Evolutionary conservation across 305 asterid genomes (phyloP), one percentile per base, ranked within the genome.

Genomic region (Euphrasia arctica): DNA sequence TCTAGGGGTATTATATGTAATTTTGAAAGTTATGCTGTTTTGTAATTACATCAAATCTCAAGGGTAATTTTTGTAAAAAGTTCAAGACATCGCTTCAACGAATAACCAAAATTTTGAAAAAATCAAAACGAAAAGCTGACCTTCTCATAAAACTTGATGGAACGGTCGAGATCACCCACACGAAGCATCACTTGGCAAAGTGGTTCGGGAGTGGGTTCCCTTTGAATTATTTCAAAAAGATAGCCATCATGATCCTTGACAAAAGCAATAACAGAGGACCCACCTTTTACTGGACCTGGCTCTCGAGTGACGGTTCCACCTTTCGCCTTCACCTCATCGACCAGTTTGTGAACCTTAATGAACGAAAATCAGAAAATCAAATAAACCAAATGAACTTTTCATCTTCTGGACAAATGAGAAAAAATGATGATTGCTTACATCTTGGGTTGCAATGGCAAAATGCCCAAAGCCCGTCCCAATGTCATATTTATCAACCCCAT

Each of bases 101-200:
- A 4, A 47, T 36, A 64, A 47, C 11, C 14, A 27, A 25, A 31
- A 57, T 29, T 45, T 63, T 55, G 60, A 25, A 67, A 32, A 45
- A 0, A 25, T 25, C 59, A 18, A 60, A 58, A 52, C 25, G 41
- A 49, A 65, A 25, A 48, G 55, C 61, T 66, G 54, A 92, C 98
- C 98, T 87, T 89, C 80, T 89, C 97, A 67, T 92, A 92, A 68
- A 92, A 92, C 72, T 85, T 87, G 79, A 89, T 84, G 14, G 98
- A 82, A 50, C 95, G 97, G 12, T 89, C 98, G 57, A 92, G 93
- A 79, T 89, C 96, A 64, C 98, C 98, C 67, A 92, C 98, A 65
- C 98, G 98, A 76, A 92, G 89, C 98, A 92, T 92, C 70, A 89
- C 98, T 81, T 92, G 98, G 73, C 98, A 92, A 56, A 92, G 95